Conservation (phyloP, 495 filamentous ascomycete species). For the Penicillium coffeae region DNA sequence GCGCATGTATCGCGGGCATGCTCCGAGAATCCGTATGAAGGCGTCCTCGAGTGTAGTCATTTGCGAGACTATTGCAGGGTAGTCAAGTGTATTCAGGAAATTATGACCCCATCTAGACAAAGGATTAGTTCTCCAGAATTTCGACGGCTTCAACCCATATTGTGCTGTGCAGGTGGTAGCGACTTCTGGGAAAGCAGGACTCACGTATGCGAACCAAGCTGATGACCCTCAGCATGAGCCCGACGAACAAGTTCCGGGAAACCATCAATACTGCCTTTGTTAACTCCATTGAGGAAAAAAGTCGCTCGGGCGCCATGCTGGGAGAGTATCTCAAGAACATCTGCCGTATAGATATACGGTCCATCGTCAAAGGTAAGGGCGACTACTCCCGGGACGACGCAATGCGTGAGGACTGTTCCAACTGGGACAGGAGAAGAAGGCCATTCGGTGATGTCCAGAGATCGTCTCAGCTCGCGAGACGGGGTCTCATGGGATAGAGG, state of each 20-base stretch:
- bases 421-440: constrained; percentile 36
- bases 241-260: constrained; percentile 56
- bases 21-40: constrained; percentile 62
- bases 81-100: constrained; percentile 52
- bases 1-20: constrained; percentile 70
- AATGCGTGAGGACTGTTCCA: constrained; percentile 57
- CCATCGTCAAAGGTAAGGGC: constrained; percentile 79
- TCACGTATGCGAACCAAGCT: constrained; percentile 74
- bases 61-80: constrained; percentile 52
- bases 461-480: neutral
- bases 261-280: constrained; percentile 53
- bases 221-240: constrained; percentile 61
- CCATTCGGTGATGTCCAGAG: neutral
- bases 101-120: constrained; percentile 52
- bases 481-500: neutral
- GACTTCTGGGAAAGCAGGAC: constrained; percentile 1
- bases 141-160: neutral
- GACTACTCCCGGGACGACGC: constrained; percentile 52
- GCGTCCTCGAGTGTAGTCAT: constrained; percentile 71
- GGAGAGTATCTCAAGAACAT: constrained; percentile 60
- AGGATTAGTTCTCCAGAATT: neutral
- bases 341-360: constrained; percentile 60
- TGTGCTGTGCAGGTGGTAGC: neutral
- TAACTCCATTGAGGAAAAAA: constrained; percentile 71
- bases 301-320: constrained; percentile 60